A percentile compares a stretch with the other conserved stretches of the same genome.
phyloP scores from a whole-genome alignment of 2,329 filamentous ascomycete genomes.

The Aureobasidium sp. region DNA sequence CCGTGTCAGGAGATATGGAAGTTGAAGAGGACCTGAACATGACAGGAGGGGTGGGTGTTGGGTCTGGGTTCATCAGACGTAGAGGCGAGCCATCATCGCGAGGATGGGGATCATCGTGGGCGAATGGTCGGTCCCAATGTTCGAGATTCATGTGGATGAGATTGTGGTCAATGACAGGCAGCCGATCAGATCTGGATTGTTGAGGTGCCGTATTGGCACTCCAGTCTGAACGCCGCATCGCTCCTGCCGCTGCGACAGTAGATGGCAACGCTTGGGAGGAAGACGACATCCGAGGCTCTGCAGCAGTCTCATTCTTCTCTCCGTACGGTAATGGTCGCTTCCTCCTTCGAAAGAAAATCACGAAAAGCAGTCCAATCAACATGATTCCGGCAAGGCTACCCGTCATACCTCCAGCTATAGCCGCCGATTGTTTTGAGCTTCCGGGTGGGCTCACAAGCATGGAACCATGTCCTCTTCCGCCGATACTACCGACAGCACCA shows the following conservation, averaged over 20 bases:
- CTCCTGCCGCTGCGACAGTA: neutral
- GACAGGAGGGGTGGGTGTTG: neutral
- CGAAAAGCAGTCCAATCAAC: slow-evolving; percentile 5
- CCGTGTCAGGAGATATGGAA: slow-evolving; percentile 12
- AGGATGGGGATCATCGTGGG: slow-evolving; percentile 22
- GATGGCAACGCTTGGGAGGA: neutral
- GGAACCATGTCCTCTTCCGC: neutral
- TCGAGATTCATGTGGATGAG: slow-evolving; percentile 25
- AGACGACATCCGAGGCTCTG: neutral
- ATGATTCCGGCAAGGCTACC: slow-evolving; percentile 11
- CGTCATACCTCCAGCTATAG: slow-evolving; percentile 12
- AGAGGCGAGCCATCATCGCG: slow-evolving; percentile 17
- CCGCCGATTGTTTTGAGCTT: neutral
- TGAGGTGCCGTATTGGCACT: neutral
- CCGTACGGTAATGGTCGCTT: neutral
- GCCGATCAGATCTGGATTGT: neutral
- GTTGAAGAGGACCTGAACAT: slow-evolving; percentile 3
- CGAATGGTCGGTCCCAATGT: slow-evolving; percentile 27
- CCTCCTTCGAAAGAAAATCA: slow-evolving; percentile 11
- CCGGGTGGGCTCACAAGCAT: neutral
- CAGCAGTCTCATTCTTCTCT: neutral
- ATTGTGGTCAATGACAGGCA: slow-evolving; percentile 22
- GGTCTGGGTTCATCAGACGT: slow-evolving; percentile 26
- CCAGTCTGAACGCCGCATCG: neutral
- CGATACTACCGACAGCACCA: neutral